Percentiles rank a stretch among this genome's conserved stretches.
phyloP scores from a whole-genome alignment of 2,329 filamentous ascomycete species.

The Aspergillus cejpii region DNA sequence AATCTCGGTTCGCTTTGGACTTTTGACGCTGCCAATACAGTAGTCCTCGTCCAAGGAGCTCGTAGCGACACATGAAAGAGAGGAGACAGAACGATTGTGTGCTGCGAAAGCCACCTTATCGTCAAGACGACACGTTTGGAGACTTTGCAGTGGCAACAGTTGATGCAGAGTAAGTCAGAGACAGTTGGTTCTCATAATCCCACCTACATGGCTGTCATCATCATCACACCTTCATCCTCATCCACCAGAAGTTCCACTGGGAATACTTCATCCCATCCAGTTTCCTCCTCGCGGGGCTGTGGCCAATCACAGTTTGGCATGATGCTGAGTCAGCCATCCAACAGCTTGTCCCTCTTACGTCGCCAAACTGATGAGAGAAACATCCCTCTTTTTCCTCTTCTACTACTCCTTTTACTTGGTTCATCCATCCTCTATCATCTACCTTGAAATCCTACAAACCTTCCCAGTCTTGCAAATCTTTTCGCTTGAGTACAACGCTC shows the following conservation, averaged over 20 bases:
- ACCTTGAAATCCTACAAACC: not conserved
- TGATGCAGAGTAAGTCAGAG: not conserved
- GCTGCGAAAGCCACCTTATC: conserved; percentile 1
- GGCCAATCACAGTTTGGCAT: conserved; percentile 8
- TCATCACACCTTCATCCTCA: not conserved
- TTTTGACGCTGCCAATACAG: conserved; percentile 38
- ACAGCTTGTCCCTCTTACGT: conserved; percentile 19
- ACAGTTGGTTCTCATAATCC: not conserved
- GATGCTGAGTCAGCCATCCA: conserved; percentile 11
- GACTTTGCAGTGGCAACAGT: conserved; percentile 4
- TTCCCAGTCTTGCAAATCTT: not conserved
- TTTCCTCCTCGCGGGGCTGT: conserved; percentile 10
- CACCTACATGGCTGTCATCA: not conserved
- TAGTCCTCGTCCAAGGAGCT: conserved; percentile 40
- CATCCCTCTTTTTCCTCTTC: conserved; percentile 1
- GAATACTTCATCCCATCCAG: not conserved
- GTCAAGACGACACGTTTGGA: conserved; percentile 11
- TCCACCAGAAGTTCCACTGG: not conserved
- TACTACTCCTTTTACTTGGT: conserved; percentile 8
- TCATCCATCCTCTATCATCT: conserved; percentile 5
- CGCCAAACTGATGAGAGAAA: conserved; percentile 8
- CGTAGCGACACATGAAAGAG: conserved; percentile 43
- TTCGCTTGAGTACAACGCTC: not conserved
- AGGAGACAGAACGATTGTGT: conserved; percentile 1
- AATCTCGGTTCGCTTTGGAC: conserved; percentile 20